A percentile compares a stretch with the other conserved stretches of the same genome.
These are phyloP conservation scores for Canavalia ensiformis DNA, from an alignment of 306 rosid species.

Conservation along the genomic window DNA sequence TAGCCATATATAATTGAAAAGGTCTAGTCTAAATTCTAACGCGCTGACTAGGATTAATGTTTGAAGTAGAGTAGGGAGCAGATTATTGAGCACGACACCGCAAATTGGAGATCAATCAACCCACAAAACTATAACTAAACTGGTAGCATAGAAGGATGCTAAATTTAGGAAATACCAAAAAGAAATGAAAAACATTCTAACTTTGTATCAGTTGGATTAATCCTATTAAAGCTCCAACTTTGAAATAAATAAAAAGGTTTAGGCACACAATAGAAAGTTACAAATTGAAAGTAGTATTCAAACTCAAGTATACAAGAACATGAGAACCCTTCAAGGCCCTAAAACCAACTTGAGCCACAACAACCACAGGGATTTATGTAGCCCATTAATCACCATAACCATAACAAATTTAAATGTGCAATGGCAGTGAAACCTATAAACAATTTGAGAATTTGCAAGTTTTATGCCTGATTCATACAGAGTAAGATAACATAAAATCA, in stretches of 20 bases:
- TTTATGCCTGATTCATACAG: conserved; percentile 14
- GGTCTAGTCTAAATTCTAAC: conserved; percentile 10
- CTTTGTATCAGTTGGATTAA: neutral
- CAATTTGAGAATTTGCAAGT: conserved; percentile 19
- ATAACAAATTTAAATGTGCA: conserved; percentile 21
- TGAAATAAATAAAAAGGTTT: conserved; percentile 12
- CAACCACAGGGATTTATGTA: neutral
- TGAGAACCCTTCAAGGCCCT: conserved; percentile 15
- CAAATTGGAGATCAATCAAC: conserved; percentile 28
- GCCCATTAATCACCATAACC: neutral
- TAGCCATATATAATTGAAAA: conserved; percentile 6
- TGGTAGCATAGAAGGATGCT: neutral
- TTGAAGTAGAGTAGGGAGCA: conserved; percentile 5
- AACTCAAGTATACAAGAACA: neutral
- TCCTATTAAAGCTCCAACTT: conserved; percentile 28
- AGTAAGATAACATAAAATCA: neutral
- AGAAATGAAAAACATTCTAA: too few relatives aligned
- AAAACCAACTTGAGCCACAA: conserved; percentile 8
- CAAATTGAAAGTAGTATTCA: conserved; percentile 13
- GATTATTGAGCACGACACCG: neutral
- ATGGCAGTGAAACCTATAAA: conserved; percentile 9
- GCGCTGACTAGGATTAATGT: neutral
- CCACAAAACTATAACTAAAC: neutral
- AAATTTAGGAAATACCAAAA: neutral
- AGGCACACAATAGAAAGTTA: conserved; percentile 8